Conservation (phyloP, 176 grass and related monocot genomes). For the Rhynchospora pubera region DNA sequence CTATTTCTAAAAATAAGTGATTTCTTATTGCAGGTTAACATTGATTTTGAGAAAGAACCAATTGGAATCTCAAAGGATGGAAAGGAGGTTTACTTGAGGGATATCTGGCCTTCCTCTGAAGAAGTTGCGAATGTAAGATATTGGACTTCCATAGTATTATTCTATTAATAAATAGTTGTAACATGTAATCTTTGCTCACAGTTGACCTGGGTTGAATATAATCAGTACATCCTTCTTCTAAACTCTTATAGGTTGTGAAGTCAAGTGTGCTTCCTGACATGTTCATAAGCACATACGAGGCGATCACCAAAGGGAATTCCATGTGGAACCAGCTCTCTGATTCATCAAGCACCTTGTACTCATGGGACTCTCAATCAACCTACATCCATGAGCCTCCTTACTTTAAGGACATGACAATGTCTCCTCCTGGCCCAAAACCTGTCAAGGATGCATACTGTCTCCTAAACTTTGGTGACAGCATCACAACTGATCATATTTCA, state of each 20-base stretch:
- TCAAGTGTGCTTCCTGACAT: slow-evolving; percentile 93
- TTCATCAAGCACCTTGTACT: slow-evolving; percentile 68
- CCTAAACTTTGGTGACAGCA: slow-evolving; percentile 94
- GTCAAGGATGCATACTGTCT: slow-evolving; percentile 97
- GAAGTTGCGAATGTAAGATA: slow-evolving; percentile 67
- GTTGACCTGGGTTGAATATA: not conserved
- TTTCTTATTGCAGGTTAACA: slow-evolving; percentile 62
- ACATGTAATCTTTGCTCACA: not conserved
- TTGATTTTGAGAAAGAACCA: slow-evolving; percentile 96
- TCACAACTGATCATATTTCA: slow-evolving; percentile 98
- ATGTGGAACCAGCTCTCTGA: slow-evolving; percentile 93
- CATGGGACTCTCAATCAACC: slow-evolving; percentile 78
- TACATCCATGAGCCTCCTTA: slow-evolving; percentile 99
- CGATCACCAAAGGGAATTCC: slow-evolving; percentile 93
- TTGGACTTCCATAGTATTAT: slow-evolving; percentile 7
- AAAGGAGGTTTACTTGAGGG: slow-evolving; percentile 81
- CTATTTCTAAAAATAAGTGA: not conserved
- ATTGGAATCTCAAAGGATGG: slow-evolving; percentile 82
- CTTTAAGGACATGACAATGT: slow-evolving; percentile 95
- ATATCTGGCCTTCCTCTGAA: slow-evolving; percentile 82
- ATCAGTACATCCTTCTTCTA: not conserved
- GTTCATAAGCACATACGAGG: slow-evolving; percentile 82
- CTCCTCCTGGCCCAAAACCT: slow-evolving; percentile 76
- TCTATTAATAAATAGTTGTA: not conserved
- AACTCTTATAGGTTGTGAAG: slow-evolving; percentile 74